A percentile compares a stretch with the other conserved stretches of the same genome.
Evolutionary conservation across 441 rosid genomes (phyloP).

Genomic region (Populus hybrid): DNA sequence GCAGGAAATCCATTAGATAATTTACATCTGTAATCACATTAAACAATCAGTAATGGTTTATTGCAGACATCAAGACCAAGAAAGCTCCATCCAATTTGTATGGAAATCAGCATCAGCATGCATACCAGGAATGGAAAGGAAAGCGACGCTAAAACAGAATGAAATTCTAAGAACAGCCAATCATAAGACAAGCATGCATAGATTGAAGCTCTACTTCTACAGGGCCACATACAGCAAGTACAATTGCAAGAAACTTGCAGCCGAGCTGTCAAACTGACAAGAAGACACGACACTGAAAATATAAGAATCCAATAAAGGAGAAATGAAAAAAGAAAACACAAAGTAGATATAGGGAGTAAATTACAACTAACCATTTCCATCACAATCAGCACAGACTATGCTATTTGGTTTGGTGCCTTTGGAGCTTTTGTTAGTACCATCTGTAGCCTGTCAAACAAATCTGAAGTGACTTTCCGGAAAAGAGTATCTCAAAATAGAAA

Average conservation of each 20-base stretch:
- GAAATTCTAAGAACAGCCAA: background rate
- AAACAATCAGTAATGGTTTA: background rate
- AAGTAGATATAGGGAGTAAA: background rate
- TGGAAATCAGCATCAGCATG: background rate
- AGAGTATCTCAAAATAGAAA: background rate
- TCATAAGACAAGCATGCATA: background rate
- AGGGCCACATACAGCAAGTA: background rate
- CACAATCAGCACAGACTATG: conserved; percentile 74
- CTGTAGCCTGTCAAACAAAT: conserved; percentile 49
- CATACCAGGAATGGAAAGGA: background rate
- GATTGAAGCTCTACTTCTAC: background rate
- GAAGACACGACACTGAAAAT: background rate
- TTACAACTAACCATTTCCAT: conserved; percentile 70
- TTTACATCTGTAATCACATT: background rate
- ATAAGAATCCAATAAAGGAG: background rate
- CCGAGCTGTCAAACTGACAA: background rate
- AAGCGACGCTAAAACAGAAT: background rate
- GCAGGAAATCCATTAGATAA: background rate
- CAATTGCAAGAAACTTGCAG: background rate
- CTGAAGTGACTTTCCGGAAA: conserved; percentile 9
- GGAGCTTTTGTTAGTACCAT: conserved; percentile 32
- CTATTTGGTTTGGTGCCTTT: conserved; percentile 58
- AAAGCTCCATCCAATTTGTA: background rate
- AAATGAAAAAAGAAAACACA: background rate
- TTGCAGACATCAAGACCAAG: background rate